phyloP scores from a whole-genome alignment of 345 rosid genomes.

The Camelina sativa region DNA sequence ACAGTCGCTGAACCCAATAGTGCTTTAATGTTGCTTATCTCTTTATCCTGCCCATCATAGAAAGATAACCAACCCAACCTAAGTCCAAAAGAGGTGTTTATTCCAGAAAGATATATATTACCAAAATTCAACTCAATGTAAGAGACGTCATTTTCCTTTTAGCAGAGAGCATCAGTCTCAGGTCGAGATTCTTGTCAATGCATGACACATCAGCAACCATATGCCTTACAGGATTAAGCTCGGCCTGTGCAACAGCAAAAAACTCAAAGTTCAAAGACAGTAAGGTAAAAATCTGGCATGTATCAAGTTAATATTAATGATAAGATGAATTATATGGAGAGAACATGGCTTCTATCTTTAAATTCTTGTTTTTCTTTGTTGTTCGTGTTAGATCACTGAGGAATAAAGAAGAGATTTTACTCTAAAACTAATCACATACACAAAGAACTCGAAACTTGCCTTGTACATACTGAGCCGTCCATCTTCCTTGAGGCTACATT shows the following conservation, averaged over 20 bases:
- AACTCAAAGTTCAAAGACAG: constrained; percentile 6
- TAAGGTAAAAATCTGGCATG: constrained; percentile 5
- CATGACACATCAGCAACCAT: constrained; percentile 65
- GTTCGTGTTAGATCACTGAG: background rate
- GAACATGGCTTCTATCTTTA: background rate
- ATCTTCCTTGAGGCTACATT: constrained; percentile 54
- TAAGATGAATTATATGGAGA: background rate
- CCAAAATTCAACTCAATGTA: constrained; percentile 45
- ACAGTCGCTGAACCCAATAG: constrained; percentile 56
- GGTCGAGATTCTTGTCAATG: constrained; percentile 63
- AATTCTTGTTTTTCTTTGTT: background rate
- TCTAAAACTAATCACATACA: background rate
- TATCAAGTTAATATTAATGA: background rate
- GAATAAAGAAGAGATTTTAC: background rate
- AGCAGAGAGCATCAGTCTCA: constrained; percentile 62
- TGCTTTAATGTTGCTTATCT: constrained; percentile 49
- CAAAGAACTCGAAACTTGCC: constrained; percentile 49
- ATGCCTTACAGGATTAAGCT: constrained; percentile 53
- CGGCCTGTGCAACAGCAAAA: constrained; percentile 46
- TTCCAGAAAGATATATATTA: background rate
- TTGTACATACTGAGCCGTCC: constrained; percentile 56
- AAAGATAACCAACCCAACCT: constrained; percentile 1
- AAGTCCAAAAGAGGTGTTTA: background rate
- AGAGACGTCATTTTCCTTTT: constrained; percentile 52
- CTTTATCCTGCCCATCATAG: constrained; percentile 57